Evolutionary conservation across 2,329 filamentous ascomycete species (phyloP), one percentile per base, ranked within the genome.

Genomic region (Aspergillus fructus): DNA sequence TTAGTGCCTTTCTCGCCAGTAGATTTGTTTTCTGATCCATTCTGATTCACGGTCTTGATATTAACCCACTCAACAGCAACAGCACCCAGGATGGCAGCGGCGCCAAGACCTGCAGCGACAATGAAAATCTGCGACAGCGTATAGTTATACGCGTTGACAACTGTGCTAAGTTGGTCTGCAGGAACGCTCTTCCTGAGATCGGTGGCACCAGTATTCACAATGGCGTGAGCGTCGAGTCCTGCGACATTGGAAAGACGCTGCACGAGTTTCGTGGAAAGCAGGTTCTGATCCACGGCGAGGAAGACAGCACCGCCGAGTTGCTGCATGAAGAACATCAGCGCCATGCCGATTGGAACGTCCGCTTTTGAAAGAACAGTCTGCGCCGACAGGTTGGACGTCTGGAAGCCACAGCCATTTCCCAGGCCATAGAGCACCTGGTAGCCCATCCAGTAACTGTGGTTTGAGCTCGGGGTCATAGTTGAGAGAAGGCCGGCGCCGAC

Each of bases 261-360:
- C 34, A 37, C 34, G 34, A 37, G 34, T 15, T 37, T 37, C 12
- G 49, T 59, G 2, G 58, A 51, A 13, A 62, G 30, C 0, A 62
- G 27, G 5, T 58, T 53, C 40, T 69, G 59, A 5, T 62, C 53
- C 4, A 53, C 42, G 3, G 53, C 71, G 11, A 76, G 62, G 34
- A 75, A 76, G 19, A 77, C 59, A 0, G 74, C 61, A n/a, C 73
- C 74, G 1, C 73, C 74, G 1, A 77, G 63, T 2, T 70, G 71
- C 50, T 75, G 71, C 23, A 66, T 55, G 33, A 77, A 75, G 54
- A 74, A 69, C 34, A 75, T 64, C 1, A 74, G 57, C 0, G 73
- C 66, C 9, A 70, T 68, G 7, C 73, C 75, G 11, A 66, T 68
- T 1, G 74, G 68, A 3, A 77, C 66, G 30, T 76, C 73, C 17